Conservation (phyloP, 2,329 filamentous ascomycete species). For the Botrytis galanthina region DNA sequence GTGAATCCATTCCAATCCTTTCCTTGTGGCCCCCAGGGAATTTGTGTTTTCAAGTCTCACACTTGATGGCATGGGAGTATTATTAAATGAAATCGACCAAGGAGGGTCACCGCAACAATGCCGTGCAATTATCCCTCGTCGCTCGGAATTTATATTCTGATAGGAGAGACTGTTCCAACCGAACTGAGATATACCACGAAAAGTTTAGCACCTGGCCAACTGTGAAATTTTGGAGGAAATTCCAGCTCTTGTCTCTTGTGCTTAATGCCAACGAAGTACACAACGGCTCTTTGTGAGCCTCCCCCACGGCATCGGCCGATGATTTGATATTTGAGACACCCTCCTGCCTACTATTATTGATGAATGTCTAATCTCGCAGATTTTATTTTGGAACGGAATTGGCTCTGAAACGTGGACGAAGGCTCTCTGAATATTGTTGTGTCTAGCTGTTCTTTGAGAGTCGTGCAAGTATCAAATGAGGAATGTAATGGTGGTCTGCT, state of each 20-base stretch:
- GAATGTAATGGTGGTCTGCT: background rate
- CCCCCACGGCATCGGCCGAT: conserved; percentile 22
- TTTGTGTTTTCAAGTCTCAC: background rate
- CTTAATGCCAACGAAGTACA: conserved; percentile 17
- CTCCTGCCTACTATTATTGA: conserved; percentile 5
- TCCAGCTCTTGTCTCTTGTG: conserved; percentile 1
- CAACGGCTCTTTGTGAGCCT: conserved; percentile 19
- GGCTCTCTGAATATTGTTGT: background rate
- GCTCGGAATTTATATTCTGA: background rate
- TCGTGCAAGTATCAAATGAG: conserved; percentile 10
- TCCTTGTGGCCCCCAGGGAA: conserved; percentile 20
- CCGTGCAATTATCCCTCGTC: background rate
- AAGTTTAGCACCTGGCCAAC: background rate
- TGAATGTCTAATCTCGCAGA: background rate
- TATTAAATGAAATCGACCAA: background rate
- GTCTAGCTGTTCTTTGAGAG: background rate
- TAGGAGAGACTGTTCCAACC: too few relatives aligned
- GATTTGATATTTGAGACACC: conserved; percentile 3
- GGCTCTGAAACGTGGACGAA: background rate
- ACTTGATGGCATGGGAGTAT: conserved; percentile 15
- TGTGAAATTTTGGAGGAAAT: background rate
- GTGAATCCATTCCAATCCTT: conserved; percentile 59
- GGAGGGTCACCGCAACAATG: background rate
- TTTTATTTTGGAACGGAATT: background rate
- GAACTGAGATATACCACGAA: background rate